Percentiles rank a stretch among this genome's conserved stretches.
phyloP scores from a whole-genome alignment of 176 grass and related monocot genomes.

The Aechmea fasciata region DNA sequence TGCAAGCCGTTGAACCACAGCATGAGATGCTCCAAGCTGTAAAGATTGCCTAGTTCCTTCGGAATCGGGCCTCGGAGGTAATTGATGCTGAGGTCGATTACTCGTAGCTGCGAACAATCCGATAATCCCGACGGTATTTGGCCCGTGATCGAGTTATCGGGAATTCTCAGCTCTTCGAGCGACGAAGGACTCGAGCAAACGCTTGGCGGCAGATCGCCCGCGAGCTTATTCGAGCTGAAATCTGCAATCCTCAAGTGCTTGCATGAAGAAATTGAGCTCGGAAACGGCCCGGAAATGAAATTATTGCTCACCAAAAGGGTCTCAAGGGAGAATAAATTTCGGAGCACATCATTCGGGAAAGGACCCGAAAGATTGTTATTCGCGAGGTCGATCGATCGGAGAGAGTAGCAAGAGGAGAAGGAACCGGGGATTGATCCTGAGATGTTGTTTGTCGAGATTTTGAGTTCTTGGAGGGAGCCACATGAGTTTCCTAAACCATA shows the following conservation, averaged over 20 bases:
- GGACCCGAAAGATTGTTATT: constrained; percentile 59
- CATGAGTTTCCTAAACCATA: constrained; percentile 39
- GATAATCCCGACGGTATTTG: constrained; percentile 45
- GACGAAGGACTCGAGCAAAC: constrained; percentile 37
- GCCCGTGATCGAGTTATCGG: constrained; percentile 70
- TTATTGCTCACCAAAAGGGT: constrained; percentile 70
- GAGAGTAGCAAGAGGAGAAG: constrained; percentile 47
- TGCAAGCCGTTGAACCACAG: constrained; percentile 76
- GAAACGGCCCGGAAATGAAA: constrained; percentile 67
- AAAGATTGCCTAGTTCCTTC: constrained; percentile 55
- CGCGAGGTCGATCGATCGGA: constrained; percentile 54
- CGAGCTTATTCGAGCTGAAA: constrained; percentile 78
- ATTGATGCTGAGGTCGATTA: constrained; percentile 88
- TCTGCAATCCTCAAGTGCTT: constrained; percentile 50
- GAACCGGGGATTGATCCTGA: constrained; percentile 57
- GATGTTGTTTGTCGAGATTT: constrained; percentile 63
- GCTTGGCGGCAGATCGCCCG: constrained; percentile 33
- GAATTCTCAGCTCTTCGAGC: constrained; percentile 74
- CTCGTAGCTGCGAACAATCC: constrained; percentile 54
- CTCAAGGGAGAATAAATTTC: constrained; percentile 59
- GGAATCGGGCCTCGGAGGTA: constrained; percentile 69
- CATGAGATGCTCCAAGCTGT: constrained; percentile 56
- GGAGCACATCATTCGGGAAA: constrained; percentile 43
- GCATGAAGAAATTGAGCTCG: constrained; percentile 40
- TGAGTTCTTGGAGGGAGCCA: constrained; percentile 37